Percentiles rank a stretch among this genome's conserved stretches.
Conservation (phyloP, 73 alveolate genomes). For the Uronychia binucleata region DNA sequence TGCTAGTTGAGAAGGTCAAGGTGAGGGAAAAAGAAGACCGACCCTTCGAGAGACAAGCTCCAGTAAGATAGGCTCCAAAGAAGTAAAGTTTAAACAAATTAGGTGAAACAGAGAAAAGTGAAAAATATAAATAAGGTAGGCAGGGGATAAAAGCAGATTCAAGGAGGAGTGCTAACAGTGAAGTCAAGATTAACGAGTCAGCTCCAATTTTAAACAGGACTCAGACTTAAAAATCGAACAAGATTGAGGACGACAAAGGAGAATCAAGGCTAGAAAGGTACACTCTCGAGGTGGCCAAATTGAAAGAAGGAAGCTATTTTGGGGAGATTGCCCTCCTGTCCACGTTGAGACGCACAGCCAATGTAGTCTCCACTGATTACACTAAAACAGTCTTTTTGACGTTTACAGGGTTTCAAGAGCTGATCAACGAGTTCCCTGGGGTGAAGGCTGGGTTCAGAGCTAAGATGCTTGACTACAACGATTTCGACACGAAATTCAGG, state of each 20-base stretch:
- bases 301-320: constrained; percentile 48
- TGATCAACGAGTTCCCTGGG: constrained; percentile 43
- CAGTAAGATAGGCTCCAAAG: background rate
- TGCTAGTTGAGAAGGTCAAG: background rate
- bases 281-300: background rate
- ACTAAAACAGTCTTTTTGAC: constrained; percentile 34
- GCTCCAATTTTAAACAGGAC: too few relatives aligned
- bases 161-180: too few relatives aligned
- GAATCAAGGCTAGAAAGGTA: background rate
- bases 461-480: constrained; percentile 33
- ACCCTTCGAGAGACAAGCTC: background rate
- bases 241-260: background rate
- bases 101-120: too few relatives aligned
- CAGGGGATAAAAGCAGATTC: too few relatives aligned
- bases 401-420: background rate
- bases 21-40: background rate
- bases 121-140: too few relatives aligned
- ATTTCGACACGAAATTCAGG: constrained; percentile 40
- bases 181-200: too few relatives aligned
- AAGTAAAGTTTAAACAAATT: background rate
- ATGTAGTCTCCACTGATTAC: constrained; percentile 29
- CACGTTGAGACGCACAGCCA: constrained; percentile 56
- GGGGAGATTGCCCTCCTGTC: constrained; percentile 66
- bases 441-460: constrained; percentile 20
- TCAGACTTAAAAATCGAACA: background rate